Percentiles rank a stretch among this genome's conserved stretches.
Conservation (phyloP, 2,329 filamentous ascomycete species). For the Diaporthe nobilis region DNA sequence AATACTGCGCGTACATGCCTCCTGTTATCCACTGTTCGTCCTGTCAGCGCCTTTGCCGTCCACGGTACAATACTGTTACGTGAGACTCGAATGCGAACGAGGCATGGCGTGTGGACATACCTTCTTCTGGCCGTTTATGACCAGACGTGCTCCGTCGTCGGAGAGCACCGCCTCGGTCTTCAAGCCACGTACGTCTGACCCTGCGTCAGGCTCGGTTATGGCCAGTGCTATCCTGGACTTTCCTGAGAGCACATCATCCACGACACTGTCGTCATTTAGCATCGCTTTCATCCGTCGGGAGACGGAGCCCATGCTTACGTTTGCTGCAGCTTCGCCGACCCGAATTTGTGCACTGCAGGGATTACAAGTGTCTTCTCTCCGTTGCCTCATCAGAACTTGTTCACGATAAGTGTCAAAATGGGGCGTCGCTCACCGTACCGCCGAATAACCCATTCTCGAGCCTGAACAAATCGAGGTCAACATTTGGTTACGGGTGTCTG, state of each 20-base stretch:
- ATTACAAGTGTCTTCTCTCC: constrained; percentile 38
- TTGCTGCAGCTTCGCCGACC: constrained; percentile 43
- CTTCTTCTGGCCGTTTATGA: constrained; percentile 73
- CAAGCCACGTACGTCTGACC: constrained; percentile 43
- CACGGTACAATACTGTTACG: background rate
- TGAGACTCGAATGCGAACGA: background rate
- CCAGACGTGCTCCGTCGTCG: constrained; percentile 53
- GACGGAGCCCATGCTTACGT: constrained; percentile 42
- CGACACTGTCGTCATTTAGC: constrained; percentile 41
- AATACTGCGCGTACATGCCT: constrained; percentile 67
- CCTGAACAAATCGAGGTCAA: constrained; percentile 46
- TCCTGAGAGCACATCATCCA: constrained; percentile 54
- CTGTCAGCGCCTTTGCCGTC: background rate
- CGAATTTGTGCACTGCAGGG: constrained; percentile 47
- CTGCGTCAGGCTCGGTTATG: constrained; percentile 45
- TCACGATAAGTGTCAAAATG: background rate
- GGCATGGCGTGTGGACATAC: background rate
- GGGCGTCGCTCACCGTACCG: constrained; percentile 25
- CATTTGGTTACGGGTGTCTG: background rate
- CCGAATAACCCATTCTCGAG: constrained; percentile 41
- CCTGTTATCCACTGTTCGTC: constrained; percentile 70
- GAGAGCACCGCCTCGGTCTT: constrained; percentile 41
- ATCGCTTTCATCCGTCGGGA: constrained; percentile 45
- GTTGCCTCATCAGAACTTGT: background rate
- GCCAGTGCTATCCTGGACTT: constrained; percentile 48